A percentile compares a stretch with the other conserved stretches of the same genome.
Conservation (phyloP, 441 rosid genomes). For the Gossypium davidsonii region DNA sequence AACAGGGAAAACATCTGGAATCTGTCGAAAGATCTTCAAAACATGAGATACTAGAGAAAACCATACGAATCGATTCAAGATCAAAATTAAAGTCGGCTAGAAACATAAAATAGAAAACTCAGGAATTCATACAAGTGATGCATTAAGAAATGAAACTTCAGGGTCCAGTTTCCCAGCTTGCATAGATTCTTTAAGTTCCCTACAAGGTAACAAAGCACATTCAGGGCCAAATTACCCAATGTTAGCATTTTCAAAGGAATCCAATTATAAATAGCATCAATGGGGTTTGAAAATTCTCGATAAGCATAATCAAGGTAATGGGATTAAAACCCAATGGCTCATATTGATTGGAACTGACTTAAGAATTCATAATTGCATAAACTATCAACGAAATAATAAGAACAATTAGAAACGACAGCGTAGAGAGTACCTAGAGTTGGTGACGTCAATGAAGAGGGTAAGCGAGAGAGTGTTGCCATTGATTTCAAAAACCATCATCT, state of each 20-base stretch:
- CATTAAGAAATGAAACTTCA: conserved; percentile 69
- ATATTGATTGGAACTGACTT: neutral
- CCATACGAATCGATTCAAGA: neutral
- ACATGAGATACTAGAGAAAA: neutral
- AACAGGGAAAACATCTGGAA: conserved; percentile 76
- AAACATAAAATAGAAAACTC: neutral
- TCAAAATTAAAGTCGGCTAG: neutral
- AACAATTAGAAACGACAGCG: neutral
- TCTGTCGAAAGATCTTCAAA: conserved; percentile 29
- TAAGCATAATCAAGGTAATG: neutral
- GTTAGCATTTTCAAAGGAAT: neutral
- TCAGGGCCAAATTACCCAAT: neutral
- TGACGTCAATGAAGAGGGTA: conserved; percentile 60
- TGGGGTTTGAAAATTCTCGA: neutral
- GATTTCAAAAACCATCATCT: conserved; percentile 57
- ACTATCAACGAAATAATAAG: neutral
- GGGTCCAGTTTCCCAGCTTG: conserved; percentile 68
- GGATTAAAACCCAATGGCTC: neutral
- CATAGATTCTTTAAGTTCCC: conserved; percentile 66
- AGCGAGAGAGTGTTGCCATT: conserved; percentile 48
- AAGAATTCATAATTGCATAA: neutral
- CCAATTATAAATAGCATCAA: neutral
- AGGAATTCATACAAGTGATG: conserved; percentile 16
- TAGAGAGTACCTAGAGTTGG: conserved; percentile 58
- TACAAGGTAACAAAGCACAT: conserved; percentile 20